Percentiles rank a stretch among this genome's conserved stretches.
These are phyloP conservation scores for Suhomyces bolitotheri DNA, from an alignment of 1,139 yeast genomes.

Conservation along the genomic window DNA sequence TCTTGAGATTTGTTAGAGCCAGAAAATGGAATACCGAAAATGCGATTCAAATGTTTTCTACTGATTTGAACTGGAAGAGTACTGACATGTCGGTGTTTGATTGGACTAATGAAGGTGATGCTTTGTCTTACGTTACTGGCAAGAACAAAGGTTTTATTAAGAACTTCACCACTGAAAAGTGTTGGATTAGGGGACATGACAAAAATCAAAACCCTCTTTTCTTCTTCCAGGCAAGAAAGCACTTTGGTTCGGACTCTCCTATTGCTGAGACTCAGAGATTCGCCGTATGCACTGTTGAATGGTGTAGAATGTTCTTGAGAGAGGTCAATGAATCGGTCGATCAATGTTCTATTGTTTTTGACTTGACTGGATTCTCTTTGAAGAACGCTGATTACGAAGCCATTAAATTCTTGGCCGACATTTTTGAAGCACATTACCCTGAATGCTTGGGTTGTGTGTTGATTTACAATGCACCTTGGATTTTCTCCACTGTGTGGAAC, in stretches of 20 bases:
- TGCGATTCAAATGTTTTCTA: constrained; percentile 36
- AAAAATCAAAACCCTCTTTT: constrained; percentile 39
- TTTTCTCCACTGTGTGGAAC: constrained; percentile 49
- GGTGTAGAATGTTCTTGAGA: constrained; percentile 38
- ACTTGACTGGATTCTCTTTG: constrained; percentile 48
- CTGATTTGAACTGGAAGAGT: constrained; percentile 42
- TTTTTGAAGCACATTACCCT: constrained; percentile 52
- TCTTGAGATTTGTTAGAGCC: constrained; percentile 43
- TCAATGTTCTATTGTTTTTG: constrained; percentile 43
- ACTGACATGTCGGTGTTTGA: constrained; percentile 31
- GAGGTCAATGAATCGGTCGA: constrained; percentile 40
- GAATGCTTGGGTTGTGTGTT: constrained; percentile 44
- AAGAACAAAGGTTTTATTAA: constrained; percentile 39
- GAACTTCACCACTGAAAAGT: constrained; percentile 40
- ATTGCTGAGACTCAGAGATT: constrained; percentile 41
- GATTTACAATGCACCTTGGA: constrained; percentile 53
- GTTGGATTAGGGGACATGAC: constrained; percentile 44
- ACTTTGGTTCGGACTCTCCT: constrained; percentile 43
- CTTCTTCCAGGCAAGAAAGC: constrained; percentile 42
- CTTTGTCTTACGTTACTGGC: constrained; percentile 33
- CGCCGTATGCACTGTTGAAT: constrained; percentile 42
- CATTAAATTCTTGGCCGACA: constrained; percentile 46
- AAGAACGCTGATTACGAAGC: constrained; percentile 48
- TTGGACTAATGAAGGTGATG: constrained; percentile 44
- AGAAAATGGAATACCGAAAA: constrained; percentile 41